Evolutionary conservation across 148 eudicot genomes (phyloP).

Genomic region (Camellia granthamiana): DNA sequence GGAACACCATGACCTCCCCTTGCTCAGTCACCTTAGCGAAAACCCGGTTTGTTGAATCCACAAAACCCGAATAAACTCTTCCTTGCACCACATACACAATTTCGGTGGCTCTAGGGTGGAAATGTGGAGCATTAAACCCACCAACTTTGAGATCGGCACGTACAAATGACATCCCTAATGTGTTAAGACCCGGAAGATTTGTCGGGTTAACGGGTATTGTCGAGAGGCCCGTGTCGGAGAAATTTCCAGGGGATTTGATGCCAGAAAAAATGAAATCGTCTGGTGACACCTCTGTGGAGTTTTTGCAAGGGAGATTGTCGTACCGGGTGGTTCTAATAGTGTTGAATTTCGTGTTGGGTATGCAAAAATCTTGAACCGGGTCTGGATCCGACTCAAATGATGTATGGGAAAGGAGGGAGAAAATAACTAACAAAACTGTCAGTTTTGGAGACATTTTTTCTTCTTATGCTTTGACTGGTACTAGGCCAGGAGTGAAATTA

Average conservation of each 20-base stretch:
- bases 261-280: slow-evolving; percentile 42
- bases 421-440: slow-evolving; percentile 18
- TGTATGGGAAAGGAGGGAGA: slow-evolving; percentile 10
- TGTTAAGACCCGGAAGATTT: slow-evolving; percentile 45
- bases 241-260: slow-evolving; percentile 38
- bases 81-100: slow-evolving; percentile 35
- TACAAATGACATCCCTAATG: slow-evolving; percentile 46
- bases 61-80: slow-evolving; percentile 42
- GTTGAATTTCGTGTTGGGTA: slow-evolving; percentile 28
- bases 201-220: slow-evolving; percentile 41
- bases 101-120: slow-evolving; percentile 54
- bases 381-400: slow-evolving; percentile 41
- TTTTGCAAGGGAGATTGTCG: slow-evolving; percentile 34
- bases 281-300: slow-evolving; percentile 14
- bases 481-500: background rate
- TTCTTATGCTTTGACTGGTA: background rate
- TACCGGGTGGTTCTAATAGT: slow-evolving; percentile 25
- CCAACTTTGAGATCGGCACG: slow-evolving; percentile 48
- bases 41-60: slow-evolving; percentile 38
- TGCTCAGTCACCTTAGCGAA: slow-evolving; percentile 36
- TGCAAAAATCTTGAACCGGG: slow-evolving; percentile 50
- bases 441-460: slow-evolving; percentile 18
- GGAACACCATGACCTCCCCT: slow-evolving; percentile 54
- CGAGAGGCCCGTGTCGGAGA: slow-evolving; percentile 37
- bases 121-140: slow-evolving; percentile 50